A percentile compares a stretch with the other conserved stretches of the same genome.
phyloP scores from a whole-genome alignment of 768 basidiomycete genomes.

The Tephrocybe sp. region DNA sequence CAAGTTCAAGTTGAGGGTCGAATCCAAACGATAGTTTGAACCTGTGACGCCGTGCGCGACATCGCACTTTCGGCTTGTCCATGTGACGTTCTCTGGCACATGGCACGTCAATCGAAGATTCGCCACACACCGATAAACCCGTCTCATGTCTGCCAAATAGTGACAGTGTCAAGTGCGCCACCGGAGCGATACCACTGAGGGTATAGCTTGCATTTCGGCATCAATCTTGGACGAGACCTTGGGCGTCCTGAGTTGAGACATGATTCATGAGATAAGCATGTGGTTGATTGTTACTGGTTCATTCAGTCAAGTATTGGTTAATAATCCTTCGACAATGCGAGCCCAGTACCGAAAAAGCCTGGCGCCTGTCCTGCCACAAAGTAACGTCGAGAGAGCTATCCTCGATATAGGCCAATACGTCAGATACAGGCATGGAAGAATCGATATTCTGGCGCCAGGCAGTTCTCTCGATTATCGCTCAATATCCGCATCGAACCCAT shows the following conservation, averaged over 20 bases:
- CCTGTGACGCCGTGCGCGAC: background rate
- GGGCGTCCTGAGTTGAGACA: too few species aligned
- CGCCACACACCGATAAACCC: background rate
- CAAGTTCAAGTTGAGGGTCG: too few species aligned
- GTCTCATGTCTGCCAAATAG: background rate
- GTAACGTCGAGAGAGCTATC: background rate
- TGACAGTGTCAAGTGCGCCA: background rate
- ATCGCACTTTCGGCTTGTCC: background rate
- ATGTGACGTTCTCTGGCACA: too few species aligned
- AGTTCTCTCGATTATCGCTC: too few species aligned
- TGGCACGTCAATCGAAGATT: background rate
- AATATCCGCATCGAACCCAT: too few species aligned
- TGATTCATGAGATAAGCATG: too few species aligned
- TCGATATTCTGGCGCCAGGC: background rate
- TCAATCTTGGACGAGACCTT: too few species aligned
- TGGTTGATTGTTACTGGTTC: too few species aligned
- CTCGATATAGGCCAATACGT: background rate
- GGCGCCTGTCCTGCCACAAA: too few species aligned
- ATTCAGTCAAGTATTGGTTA: too few species aligned
- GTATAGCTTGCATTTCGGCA: background rate
- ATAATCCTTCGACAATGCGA: too few species aligned
- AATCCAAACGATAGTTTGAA: background rate
- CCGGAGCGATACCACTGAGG: background rate
- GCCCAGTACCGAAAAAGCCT: too few species aligned
- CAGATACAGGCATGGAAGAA: background rate